Percentiles rank a stretch among this genome's conserved stretches.
Evolutionary conservation across 345 rosid species (phyloP).

Genomic region (Syzygium aqueum): DNA sequence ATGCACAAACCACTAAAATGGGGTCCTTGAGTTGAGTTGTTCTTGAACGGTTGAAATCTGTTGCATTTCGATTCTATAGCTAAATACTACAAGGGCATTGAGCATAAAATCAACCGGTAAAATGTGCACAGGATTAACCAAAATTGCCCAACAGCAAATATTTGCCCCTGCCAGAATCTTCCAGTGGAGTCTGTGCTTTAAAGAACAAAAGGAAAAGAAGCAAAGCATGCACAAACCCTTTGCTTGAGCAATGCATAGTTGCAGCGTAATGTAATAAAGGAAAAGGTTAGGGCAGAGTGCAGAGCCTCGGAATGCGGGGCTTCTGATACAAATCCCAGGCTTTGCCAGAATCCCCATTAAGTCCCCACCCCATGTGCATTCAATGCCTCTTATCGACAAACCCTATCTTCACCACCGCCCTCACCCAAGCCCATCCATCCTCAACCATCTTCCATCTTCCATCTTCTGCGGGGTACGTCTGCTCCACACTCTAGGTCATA

Average conservation of each 20-base stretch:
- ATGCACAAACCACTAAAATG: not conserved
- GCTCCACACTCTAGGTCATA: not conserved
- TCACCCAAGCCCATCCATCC: not conserved
- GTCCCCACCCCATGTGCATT: constrained; percentile 9
- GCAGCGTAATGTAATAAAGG: not conserved
- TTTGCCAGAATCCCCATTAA: constrained; percentile 2
- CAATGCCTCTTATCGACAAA: constrained; percentile 12
- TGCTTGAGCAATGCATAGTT: not conserved
- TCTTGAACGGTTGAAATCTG: not conserved
- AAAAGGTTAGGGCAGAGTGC: not conserved
- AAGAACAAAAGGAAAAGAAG: not conserved
- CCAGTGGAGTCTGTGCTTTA: not conserved
- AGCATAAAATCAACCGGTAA: not conserved
- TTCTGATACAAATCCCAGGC: not conserved
- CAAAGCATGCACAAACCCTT: not conserved
- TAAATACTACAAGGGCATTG: not conserved
- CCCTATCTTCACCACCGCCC: not conserved
- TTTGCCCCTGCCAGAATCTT: not conserved
- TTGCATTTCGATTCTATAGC: not conserved
- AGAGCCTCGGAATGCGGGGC: not conserved
- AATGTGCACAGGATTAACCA: not conserved
- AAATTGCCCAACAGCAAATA: not conserved
- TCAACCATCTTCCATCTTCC: not conserved
- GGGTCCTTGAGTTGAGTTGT: not conserved
- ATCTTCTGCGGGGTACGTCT: not conserved